Percentiles rank a stretch among this genome's conserved stretches.
Conservation (phyloP, 768 basidiomycete species). For the Auriscalpium vulgare region DNA sequence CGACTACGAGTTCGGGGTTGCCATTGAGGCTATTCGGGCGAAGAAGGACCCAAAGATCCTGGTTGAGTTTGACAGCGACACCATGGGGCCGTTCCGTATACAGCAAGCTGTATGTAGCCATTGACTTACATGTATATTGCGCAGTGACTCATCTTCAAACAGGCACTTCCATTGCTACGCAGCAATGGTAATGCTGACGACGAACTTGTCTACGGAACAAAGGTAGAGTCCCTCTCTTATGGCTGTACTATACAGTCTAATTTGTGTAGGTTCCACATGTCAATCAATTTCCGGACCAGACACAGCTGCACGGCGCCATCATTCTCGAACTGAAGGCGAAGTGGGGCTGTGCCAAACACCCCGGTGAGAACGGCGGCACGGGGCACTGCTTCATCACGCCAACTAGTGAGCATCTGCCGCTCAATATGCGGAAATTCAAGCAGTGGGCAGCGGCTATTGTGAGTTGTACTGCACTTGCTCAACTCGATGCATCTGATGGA, state of each 20-base stretch:
- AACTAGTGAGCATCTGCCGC: not conserved
- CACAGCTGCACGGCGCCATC: slow-evolving; percentile 1
- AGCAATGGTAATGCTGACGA: not conserved
- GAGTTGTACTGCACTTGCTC: not conserved
- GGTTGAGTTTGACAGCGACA: not conserved
- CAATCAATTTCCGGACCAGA: not conserved
- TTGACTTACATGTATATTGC: not conserved
- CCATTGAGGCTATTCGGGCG: not conserved
- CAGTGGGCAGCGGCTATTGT: slow-evolving; percentile 13
- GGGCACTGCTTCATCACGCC: not conserved
- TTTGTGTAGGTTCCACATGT: not conserved
- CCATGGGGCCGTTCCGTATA: not conserved
- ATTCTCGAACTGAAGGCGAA: not conserved
- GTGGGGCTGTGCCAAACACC: not conserved
- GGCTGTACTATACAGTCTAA: not conserved
- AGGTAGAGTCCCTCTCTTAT: not conserved
- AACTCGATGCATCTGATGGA: not conserved
- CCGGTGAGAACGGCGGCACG: slow-evolving; percentile 1
- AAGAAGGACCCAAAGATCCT: not conserved
- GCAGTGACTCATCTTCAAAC: no score
- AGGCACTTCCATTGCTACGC: no score
- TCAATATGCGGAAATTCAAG: slow-evolving; percentile 9
- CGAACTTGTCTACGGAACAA: not conserved
- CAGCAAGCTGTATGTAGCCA: not conserved
- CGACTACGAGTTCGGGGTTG: not conserved